Evolutionary conservation across 1,284 basidiomycete genomes (phyloP), one percentile per base, ranked within the genome.

Genomic region (Heterobasidion annosum): DNA sequence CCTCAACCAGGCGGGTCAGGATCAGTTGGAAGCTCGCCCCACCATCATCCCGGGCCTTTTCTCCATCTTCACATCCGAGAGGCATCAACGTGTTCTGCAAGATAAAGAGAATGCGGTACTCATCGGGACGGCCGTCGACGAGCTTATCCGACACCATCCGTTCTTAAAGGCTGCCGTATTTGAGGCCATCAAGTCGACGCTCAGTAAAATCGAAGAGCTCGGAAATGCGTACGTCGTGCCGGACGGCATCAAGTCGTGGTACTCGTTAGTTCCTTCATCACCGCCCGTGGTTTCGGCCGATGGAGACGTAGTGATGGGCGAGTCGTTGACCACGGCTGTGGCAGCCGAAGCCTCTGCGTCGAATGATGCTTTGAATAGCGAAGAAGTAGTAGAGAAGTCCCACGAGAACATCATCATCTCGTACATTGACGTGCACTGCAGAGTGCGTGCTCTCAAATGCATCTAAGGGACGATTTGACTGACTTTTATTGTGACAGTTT

Each of bases 131-230:
- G 82, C 91, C 13, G 83, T 99, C 40, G 97, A 99, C 64, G 97
- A 99, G 67, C 85, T 99, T 54, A 88, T 97, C 57, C 85, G 97
- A 6, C 97, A 99, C 66, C 97, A 99, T 67, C 97, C 97, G 2
- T 77, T 81, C 1, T 75, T 99, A 54, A 96, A 95, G 67, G 70
- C 78, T 5, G 68, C 83, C 40, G 87, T 98, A 2, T 87, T 97
- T 61, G 81, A 88, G 16, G 79, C 88, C 1, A 72, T 94, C 55
- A 83, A 85, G 52, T 71, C 76, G 0, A 83, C 86, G 1, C 71
- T 98, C 60, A 72, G 77, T 54, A 81, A 79, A 64, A 87, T 97
- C 37, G 83, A 91, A 64, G 78, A 82, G 52, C 70, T 90, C 1
- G 93, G 91, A 15, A 77, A 76, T 51, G 67, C 70, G 3, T 91